These are phyloP conservation scores for Tylopilus vinaceipallidus DNA, from an alignment of 768 basidiomycete species.

Conservation along the genomic window DNA sequence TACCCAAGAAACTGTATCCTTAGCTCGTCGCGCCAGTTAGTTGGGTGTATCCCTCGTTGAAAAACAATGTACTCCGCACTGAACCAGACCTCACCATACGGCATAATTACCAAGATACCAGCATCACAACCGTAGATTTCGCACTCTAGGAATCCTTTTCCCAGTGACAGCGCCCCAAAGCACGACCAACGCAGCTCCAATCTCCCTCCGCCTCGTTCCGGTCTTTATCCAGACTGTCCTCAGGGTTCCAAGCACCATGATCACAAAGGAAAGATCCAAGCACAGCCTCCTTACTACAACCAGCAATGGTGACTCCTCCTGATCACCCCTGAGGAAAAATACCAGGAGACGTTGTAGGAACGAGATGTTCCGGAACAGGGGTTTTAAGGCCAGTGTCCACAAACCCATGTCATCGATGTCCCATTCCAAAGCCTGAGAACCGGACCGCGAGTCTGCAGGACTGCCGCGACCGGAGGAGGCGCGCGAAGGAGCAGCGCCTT, in stretches of 20 bases:
- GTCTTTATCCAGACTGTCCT: slow-evolving; percentile 65
- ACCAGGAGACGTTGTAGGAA: slow-evolving; percentile 47
- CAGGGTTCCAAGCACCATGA: slow-evolving; percentile 59
- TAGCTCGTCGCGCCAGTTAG: neutral
- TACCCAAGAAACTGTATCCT: slow-evolving; percentile 6
- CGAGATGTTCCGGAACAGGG: slow-evolving; percentile 51
- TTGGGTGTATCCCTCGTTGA: neutral
- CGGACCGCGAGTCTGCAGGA: slow-evolving; percentile 33
- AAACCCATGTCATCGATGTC: slow-evolving; percentile 81
- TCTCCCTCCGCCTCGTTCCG: slow-evolving; percentile 66
- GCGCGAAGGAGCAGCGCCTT: slow-evolving; percentile 42
- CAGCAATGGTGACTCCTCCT: slow-evolving; percentile 61
- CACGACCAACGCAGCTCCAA: slow-evolving; percentile 58
- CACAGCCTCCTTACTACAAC: slow-evolving; percentile 72
- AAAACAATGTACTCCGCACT: neutral
- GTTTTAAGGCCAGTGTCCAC: slow-evolving; percentile 74
- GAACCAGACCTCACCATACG: slow-evolving; percentile 2
- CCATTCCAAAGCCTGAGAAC: slow-evolving; percentile 43
- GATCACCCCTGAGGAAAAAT: slow-evolving; percentile 56
- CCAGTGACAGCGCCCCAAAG: slow-evolving; percentile 75
- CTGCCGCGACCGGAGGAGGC: slow-evolving; percentile 43
- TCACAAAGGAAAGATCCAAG: slow-evolving; percentile 74
- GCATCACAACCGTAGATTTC: slow-evolving; percentile 7
- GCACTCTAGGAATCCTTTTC: slow-evolving; percentile 50
- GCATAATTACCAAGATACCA: slow-evolving; percentile 11